Conservation (phyloP, 140 eudicot genomes). For the Anethum foeniculum region DNA sequence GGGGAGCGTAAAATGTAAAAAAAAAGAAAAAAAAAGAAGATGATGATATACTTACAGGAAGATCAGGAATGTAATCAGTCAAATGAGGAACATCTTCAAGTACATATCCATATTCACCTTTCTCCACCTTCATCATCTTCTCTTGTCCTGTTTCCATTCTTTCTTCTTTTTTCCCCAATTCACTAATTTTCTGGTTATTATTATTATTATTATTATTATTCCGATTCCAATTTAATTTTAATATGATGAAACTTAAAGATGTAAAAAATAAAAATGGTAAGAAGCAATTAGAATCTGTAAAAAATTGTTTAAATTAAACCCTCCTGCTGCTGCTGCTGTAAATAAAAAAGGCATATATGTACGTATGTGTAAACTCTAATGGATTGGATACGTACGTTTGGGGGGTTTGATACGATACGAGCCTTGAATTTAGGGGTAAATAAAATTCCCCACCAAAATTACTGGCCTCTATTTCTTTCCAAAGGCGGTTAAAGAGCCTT, state of each 20-base stretch:
- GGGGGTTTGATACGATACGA: background rate
- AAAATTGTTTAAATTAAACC: background rate
- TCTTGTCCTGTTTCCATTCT: background rate
- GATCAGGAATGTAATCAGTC: constrained; percentile 66
- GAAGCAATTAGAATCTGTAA: background rate
- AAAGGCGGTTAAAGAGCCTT: background rate
- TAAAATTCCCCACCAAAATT: too few relatives aligned
- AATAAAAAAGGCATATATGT: too few relatives aligned
- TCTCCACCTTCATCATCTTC: constrained; percentile 44
- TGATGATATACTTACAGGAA: constrained; percentile 34
- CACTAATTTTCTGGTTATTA: background rate
- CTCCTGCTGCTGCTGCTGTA: background rate
- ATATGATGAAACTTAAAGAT: background rate
- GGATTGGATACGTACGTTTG: background rate
- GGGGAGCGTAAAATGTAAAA: background rate
- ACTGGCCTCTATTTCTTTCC: background rate
- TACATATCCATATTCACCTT: constrained; percentile 68
- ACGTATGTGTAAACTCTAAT: too few relatives aligned
- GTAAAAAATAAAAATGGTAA: background rate
- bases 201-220: background rate
- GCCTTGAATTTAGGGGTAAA: background rate
- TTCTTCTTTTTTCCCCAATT: background rate
- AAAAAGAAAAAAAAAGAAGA: too few relatives aligned
- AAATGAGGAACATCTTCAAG: constrained; percentile 97
- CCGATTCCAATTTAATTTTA: background rate